A percentile compares a stretch with the other conserved stretches of the same genome.
Conservation (phyloP, 83 land plant genomes). For the Thuja plicata region DNA sequence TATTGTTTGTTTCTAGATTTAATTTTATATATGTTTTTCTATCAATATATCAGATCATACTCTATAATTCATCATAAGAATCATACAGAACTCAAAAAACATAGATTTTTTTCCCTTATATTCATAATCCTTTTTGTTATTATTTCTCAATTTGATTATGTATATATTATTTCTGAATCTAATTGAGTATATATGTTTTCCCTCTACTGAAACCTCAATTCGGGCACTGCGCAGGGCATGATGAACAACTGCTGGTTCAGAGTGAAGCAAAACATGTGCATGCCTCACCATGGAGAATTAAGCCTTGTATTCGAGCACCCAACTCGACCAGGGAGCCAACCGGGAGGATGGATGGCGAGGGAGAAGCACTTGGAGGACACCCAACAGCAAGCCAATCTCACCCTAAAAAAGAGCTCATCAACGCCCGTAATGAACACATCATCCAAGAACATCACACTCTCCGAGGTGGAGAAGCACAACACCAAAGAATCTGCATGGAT, state of each 20-base stretch:
- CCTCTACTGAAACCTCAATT: too few relatives aligned
- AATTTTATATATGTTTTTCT: too few relatives aligned
- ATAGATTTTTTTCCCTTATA: too few relatives aligned
- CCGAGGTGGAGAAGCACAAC: constrained; percentile 77
- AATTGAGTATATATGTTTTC: too few relatives aligned
- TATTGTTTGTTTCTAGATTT: too few relatives aligned
- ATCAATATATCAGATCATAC: too few relatives aligned
- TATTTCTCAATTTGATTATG: too few relatives aligned
- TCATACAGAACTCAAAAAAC: too few relatives aligned
- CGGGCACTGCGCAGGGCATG: constrained; percentile 70
- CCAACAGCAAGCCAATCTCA: constrained; percentile 7
- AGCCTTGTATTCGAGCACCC: constrained; percentile 91
- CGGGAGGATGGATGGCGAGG: constrained; percentile 98
- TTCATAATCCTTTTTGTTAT: too few relatives aligned
- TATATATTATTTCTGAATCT: too few relatives aligned
- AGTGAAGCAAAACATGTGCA: constrained; percentile 72
- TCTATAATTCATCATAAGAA: too few relatives aligned
- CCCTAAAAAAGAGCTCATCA: constrained; percentile 58
- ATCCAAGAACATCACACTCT: constrained; percentile 33
- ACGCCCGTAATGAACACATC: constrained; percentile 55
- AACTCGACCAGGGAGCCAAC: constrained; percentile 77
- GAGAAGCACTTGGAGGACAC: constrained; percentile 39
- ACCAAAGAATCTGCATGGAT: constrained; percentile 84
- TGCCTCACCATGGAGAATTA: constrained; percentile 74
- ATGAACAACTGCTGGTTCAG: constrained; percentile 99